Evolutionary conservation across 2,329 filamentous ascomycete species (phyloP).

Genomic region (Passalora sequoiae): DNA sequence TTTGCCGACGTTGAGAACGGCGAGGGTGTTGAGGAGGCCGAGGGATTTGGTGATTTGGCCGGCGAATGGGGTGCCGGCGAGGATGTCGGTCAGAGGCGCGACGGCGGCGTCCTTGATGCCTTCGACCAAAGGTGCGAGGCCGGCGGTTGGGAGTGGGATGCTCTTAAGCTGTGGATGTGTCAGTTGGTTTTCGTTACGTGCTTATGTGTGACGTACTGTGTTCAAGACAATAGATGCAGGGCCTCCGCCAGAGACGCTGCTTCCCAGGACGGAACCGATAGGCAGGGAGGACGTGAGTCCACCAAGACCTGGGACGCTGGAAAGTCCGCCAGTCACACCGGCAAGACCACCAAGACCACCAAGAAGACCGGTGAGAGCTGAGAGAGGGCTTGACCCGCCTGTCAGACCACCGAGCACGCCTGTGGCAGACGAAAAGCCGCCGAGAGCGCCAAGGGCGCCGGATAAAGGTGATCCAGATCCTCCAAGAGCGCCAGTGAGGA

Average conservation of each 20-base stretch:
- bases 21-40: slow-evolving; percentile 14
- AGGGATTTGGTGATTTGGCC: slow-evolving; percentile 8
- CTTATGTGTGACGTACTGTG: too few species aligned
- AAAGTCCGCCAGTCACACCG: not conserved
- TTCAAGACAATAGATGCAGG: too few species aligned
- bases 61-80: slow-evolving; percentile 10
- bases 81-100: slow-evolving; percentile 7
- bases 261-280: not conserved
- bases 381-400: slow-evolving; percentile 6
- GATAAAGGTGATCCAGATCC: slow-evolving; percentile 7
- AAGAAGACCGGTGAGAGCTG: slow-evolving; percentile 6
- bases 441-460: not conserved
- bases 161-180: slow-evolving; percentile 5
- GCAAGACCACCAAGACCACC: slow-evolving; percentile 6
- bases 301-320: not conserved
- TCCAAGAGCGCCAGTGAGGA: slow-evolving; percentile 4
- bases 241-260: not conserved
- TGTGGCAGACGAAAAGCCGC: too few species aligned
- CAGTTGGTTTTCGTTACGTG: not conserved
- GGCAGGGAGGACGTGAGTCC: not conserved
- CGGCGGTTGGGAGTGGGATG: slow-evolving; percentile 11
- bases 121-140: slow-evolving; percentile 7
- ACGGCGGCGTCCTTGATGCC: slow-evolving; percentile 8
- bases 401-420: not conserved
- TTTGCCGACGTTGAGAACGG: slow-evolving; percentile 10